Percentiles rank a stretch among this genome's conserved stretches.
Evolutionary conservation across 805 yeast genomes (phyloP).

Genomic region (Ogataea pignaliae): DNA sequence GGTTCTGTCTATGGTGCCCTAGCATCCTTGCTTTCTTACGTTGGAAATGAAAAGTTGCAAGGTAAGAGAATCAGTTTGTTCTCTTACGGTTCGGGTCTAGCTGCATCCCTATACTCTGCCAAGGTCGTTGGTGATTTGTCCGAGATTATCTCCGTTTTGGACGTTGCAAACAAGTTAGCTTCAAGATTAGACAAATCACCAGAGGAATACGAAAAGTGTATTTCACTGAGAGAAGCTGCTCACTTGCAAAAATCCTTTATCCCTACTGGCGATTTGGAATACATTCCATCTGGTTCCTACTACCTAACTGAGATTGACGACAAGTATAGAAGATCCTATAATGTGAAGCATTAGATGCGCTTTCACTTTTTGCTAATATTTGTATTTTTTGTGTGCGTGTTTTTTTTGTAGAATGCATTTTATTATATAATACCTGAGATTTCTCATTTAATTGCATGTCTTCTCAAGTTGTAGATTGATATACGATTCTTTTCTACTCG

Average conservation of each 20-base stretch:
- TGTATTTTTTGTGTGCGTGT: not conserved
- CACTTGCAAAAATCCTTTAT: conserved; percentile 75
- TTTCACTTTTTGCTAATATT: not conserved
- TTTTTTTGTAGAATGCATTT: no score
- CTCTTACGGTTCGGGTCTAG: conserved; percentile 98
- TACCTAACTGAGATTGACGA: conserved; percentile 83
- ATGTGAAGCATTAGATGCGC: conserved; percentile 48
- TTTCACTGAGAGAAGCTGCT: conserved; percentile 82
- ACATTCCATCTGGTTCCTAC: conserved; percentile 70
- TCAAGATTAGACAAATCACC: conserved; percentile 69
- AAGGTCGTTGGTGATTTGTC: conserved; percentile 78
- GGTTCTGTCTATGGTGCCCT: conserved; percentile 88
- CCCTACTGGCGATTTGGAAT: conserved; percentile 77
- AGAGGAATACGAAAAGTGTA: conserved; percentile 72
- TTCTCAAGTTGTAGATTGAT: no score
- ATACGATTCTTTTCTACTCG: no score
- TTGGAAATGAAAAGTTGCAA: conserved; percentile 69
- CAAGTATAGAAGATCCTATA: conserved; percentile 80
- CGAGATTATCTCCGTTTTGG: conserved; percentile 56
- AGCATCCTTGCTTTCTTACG: conserved; percentile 72
- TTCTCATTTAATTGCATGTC: no score
- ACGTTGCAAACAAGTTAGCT: conserved; percentile 63
- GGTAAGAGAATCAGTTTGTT: conserved; percentile 85
- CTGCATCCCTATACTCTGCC: conserved; percentile 81
- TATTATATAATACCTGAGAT: no score